A percentile compares a stretch with the other conserved stretches of the same genome.
These are phyloP conservation scores for Arthrobotrys musiformis DNA, from an alignment of 2,329 filamentous ascomycete genomes.

Conservation along the genomic window DNA sequence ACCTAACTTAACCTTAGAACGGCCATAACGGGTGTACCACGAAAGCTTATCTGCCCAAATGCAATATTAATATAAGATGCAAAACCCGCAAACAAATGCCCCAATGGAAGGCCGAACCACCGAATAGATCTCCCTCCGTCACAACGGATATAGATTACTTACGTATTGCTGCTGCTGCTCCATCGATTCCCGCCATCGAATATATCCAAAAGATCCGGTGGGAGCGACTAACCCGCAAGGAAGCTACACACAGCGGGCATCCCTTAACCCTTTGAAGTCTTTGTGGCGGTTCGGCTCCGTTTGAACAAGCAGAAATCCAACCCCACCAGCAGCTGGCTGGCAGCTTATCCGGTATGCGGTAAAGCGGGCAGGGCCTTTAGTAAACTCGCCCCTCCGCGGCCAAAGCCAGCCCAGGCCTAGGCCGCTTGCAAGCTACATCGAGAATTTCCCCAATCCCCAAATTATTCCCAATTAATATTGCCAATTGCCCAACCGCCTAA, in stretches of 20 bases:
- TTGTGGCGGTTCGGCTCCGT: conserved; percentile 15
- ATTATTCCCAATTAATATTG: conserved; percentile 14
- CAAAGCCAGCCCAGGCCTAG: background rate
- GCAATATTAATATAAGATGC: conserved; percentile 15
- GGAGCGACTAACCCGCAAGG: conserved; percentile 41
- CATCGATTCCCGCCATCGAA: background rate
- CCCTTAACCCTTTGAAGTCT: conserved; percentile 6
- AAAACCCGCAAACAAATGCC: conserved; percentile 43
- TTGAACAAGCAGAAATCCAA: conserved; percentile 13
- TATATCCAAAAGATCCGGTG: conserved; percentile 18
- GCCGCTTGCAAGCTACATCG: conserved; percentile 4
- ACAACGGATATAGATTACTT: conserved; percentile 44
- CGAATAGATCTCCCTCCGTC: background rate
- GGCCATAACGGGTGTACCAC: background rate
- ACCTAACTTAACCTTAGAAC: conserved; percentile 26
- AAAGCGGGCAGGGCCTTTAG: conserved; percentile 33
- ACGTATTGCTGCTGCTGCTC: too few relatives aligned
- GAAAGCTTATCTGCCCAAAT: conserved; percentile 46
- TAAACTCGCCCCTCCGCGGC: background rate
- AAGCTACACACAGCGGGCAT: conserved; percentile 41
- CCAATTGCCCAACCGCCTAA: conserved; percentile 34
- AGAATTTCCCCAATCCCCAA: conserved; percentile 20
- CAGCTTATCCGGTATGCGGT: conserved; percentile 38
- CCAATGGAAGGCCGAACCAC: conserved; percentile 19
- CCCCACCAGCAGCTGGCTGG: conserved; percentile 25